Conservation (phyloP, 2,329 filamentous ascomycete species). For the Cordyceps fumosorosea region DNA sequence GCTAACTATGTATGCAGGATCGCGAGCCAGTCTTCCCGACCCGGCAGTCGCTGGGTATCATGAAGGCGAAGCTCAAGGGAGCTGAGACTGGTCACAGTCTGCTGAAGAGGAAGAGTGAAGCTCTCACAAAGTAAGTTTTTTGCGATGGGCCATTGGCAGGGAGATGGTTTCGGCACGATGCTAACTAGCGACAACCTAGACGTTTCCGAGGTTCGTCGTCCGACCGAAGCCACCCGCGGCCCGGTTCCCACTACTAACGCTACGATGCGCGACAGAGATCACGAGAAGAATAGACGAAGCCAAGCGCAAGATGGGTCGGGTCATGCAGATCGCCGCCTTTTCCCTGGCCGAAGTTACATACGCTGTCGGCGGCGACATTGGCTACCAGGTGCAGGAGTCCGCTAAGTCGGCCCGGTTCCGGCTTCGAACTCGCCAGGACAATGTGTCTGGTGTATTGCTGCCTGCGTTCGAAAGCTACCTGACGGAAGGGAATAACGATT, state of each 20-base stretch:
- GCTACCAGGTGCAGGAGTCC: conserved; percentile 95
- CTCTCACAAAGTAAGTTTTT: conserved; percentile 76
- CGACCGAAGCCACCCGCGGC: not conserved
- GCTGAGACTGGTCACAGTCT: conserved; percentile 87
- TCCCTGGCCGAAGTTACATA: conserved; percentile 97
- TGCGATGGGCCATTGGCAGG: not conserved
- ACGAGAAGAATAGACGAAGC: conserved; percentile 96
- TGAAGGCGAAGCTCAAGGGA: conserved; percentile 97
- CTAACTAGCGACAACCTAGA: conserved; percentile 36
- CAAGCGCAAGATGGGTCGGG: conserved; percentile 97
- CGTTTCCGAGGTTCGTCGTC: conserved; percentile 69
- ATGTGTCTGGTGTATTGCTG: conserved; percentile 92
- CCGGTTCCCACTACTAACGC: conserved; percentile 9
- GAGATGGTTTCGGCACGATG: not conserved
- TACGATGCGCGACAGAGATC: conserved; percentile 58
- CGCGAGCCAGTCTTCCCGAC: conserved; percentile 96
- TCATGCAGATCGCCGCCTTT: conserved; percentile 99
- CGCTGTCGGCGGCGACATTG: conserved; percentile 89
- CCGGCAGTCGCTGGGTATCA: conserved; percentile 89
- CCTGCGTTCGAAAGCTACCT: conserved; percentile 90
- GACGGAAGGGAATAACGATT: conserved; percentile 87
- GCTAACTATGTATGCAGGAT: conserved; percentile 49
- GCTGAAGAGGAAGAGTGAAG: conserved; percentile 96
- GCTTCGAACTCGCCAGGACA: conserved; percentile 92
- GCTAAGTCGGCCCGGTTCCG: conserved; percentile 90